Evolutionary conservation across 2,329 filamentous ascomycete species (phyloP).

Genomic region (Dactylonectria estremocensis): DNA sequence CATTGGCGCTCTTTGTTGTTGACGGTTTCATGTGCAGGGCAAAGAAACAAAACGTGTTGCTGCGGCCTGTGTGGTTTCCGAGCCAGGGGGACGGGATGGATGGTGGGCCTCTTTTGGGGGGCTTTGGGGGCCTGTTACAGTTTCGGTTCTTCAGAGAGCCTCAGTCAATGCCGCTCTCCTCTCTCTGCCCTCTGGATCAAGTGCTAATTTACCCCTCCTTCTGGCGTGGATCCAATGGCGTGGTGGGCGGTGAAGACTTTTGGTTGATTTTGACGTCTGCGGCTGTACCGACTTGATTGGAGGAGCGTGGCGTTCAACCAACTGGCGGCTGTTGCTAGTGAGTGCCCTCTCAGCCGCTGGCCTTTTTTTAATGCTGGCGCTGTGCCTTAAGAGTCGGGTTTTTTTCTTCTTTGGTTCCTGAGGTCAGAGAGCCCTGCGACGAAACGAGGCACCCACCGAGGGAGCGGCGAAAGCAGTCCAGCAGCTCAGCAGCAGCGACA

Average conservation of each 20-base stretch:
- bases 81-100: background rate
- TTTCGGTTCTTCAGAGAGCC: too few species aligned
- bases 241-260: conserved; percentile 46
- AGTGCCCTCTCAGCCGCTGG: conserved; percentile 35
- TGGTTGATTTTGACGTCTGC: conserved; percentile 41
- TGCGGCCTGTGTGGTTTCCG: background rate
- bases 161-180: background rate
- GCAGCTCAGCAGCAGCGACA: too few species aligned
- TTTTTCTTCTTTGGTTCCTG: background rate
- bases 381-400: too few species aligned
- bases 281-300: conserved; percentile 46
- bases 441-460: background rate
- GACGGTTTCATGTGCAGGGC: background rate
- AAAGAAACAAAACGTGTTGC: background rate
- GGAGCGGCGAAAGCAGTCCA: background rate
- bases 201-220: conserved; percentile 43
- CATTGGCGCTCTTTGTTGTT: background rate
- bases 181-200: background rate
- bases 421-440: conserved; percentile 1
- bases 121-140: too few species aligned
- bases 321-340: too few species aligned
- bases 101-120: too few species aligned
- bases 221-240: conserved; percentile 31
- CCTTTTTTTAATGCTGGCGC: too few species aligned
- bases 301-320: conserved; percentile 28